Evolutionary conservation across 176 grass and related monocot genomes (phyloP), one percentile per base, ranked within the genome.

Genomic region (Elymus sibiricus): DNA sequence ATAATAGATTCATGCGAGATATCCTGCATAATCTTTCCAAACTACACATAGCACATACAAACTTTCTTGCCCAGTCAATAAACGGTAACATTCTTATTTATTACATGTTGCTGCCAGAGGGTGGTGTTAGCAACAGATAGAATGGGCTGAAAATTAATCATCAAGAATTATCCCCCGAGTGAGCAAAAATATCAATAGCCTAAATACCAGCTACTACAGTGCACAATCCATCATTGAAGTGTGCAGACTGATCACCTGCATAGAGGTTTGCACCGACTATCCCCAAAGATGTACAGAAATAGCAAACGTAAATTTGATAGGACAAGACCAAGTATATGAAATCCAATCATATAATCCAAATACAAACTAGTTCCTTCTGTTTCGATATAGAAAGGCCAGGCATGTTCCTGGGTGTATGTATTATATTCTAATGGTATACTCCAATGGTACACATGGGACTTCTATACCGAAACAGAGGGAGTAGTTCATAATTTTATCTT

Each of bases 231-330:
- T 61, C 70, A 86, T 15, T 29, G 24, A 28, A 25, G 13, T 81
- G 31, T 2, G 47, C 51, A 86, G 16, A 69, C 39, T 55, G 44
- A 79, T 35, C 77, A 80, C 51, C 81, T 81, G 77, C n/a, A n/a
- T 83, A 87, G 34, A 91, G 38, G 13, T 49, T 76, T 80, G 24
- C 40, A 80, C 62, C 26, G 32, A 84, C 64, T 65, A 71, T 88
- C 67, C 47, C 28, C 56, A 80, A 43, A 56, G 58, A 51, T 21
- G 14, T 75, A 59, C 27, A 64, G 42, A 43, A 67, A 35, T 21
- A 79, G 27, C 34, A 66, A 10, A 77, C 28, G 26, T 38, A 9
- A 80, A 77, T 38, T 70, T 68, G 38, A 69, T 3, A 26, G 64
- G 38, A 74, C 76, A 19, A 51, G 64, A 66, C 47, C 39, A 64